phyloP scores from a whole-genome alignment of 352 stramenopile species.

The Globisporangium camurandrum region DNA sequence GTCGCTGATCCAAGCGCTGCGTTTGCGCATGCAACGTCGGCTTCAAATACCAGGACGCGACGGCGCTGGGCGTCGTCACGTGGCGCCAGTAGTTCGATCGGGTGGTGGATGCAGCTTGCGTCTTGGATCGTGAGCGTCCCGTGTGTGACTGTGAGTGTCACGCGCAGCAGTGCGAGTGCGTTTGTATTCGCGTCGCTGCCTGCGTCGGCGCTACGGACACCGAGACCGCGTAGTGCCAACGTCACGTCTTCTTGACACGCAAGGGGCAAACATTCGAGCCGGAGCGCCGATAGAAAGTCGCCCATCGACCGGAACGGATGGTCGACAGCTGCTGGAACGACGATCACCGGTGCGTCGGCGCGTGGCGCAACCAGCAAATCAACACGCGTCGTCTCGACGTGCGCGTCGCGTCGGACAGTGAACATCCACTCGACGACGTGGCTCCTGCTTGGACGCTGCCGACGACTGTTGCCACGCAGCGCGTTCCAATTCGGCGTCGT shows the following conservation, averaged over 20 bases:
- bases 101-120: constrained; percentile 19
- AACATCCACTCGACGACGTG: constrained; percentile 46
- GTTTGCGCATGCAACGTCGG: constrained; percentile 28
- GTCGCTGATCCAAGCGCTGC: constrained; percentile 20
- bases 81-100: background rate
- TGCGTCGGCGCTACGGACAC: constrained; percentile 26
- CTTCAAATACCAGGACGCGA: constrained; percentile 17
- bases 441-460: no score
- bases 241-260: constrained; percentile 32
- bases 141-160: constrained; percentile 24
- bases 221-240: constrained; percentile 24
- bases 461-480: constrained; percentile 5
- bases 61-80: background rate
- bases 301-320: constrained; percentile 19
- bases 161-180: constrained; percentile 11
- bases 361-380: constrained; percentile 24
- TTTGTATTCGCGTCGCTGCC: background rate
- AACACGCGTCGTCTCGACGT: constrained; percentile 20
- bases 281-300: constrained; percentile 37
- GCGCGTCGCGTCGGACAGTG: constrained; percentile 16
- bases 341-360: constrained; percentile 36
- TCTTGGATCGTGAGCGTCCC: constrained; percentile 20
- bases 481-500: constrained; percentile 51
- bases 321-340: constrained; percentile 18
- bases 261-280: constrained; percentile 35